Percentiles rank a stretch among this genome's conserved stretches.
These are phyloP conservation scores for Xanthoparmelia taractica DNA, from an alignment of 495 filamentous ascomycete species.

Conservation along the genomic window DNA sequence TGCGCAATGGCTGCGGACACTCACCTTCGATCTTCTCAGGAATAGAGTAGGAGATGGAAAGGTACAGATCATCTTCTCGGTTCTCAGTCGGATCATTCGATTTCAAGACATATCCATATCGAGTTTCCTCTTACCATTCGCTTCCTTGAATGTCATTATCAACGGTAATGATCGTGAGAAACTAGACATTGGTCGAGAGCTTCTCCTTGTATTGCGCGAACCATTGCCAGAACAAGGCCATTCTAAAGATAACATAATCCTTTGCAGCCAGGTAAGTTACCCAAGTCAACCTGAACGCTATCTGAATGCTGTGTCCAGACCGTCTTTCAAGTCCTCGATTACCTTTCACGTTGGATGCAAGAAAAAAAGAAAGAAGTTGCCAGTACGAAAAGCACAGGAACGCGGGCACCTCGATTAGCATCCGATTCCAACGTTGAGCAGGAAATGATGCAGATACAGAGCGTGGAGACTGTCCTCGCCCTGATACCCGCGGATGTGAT, in stretches of 20 bases:
- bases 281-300: constrained; percentile 8
- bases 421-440: constrained; percentile 33
- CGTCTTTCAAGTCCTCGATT: constrained; percentile 85
- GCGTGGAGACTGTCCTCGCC: constrained; percentile 55
- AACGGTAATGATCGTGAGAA: constrained; percentile 57
- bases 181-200: constrained; percentile 59
- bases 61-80: constrained; percentile 65
- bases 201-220: constrained; percentile 58
- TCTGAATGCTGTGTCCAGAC: constrained; percentile 43
- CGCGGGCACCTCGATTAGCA: constrained; percentile 33
- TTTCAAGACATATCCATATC: constrained; percentile 76
- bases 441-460: constrained; percentile 45
- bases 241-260: constrained; percentile 61
- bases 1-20: constrained; percentile 66
- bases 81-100: constrained; percentile 69
- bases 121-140: constrained; percentile 79
- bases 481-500: constrained; percentile 79
- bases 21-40: constrained; percentile 75
- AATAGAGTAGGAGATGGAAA: constrained; percentile 57
- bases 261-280: constrained; percentile 69
- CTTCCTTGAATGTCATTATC: constrained; percentile 69
- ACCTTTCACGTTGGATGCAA: constrained; percentile 83
- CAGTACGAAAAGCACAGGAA: constrained; percentile 30
- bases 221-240: constrained; percentile 47
- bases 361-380: constrained; percentile 57